Evolutionary conservation across 345 rosid genomes (phyloP).

Genomic region (Dipteronia dyeriana): DNA sequence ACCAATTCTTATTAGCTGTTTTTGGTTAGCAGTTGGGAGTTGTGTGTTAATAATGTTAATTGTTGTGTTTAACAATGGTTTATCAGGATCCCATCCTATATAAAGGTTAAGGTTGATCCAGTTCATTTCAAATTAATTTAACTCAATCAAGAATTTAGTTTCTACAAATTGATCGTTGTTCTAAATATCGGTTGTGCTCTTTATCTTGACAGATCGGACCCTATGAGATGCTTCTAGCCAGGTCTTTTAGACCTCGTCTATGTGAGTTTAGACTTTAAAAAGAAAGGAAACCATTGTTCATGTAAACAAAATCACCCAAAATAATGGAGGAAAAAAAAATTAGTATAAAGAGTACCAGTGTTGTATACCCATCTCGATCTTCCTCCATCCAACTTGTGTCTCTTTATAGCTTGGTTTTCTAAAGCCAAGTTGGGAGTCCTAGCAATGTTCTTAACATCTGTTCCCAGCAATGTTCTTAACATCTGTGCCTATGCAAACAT

Average conservation of each 20-base stretch:
- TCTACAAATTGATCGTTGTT: no score
- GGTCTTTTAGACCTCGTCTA: conserved; percentile 95
- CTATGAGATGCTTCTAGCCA: conserved; percentile 90
- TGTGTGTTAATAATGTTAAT: no score
- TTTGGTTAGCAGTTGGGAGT: no score
- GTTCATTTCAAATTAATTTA: no score
- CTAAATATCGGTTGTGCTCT: conserved; percentile 92
- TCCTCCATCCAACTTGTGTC: conserved; percentile 96
- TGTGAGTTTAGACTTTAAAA: conserved; percentile 57
- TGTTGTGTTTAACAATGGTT: no score
- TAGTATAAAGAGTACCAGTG: neutral
- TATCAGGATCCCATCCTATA: no score
- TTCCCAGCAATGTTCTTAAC: no score
- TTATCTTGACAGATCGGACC: conserved; percentile 67
- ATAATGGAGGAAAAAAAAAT: neutral
- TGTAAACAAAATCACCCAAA: neutral
- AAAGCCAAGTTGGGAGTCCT: conserved; percentile 61
- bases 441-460: no score
- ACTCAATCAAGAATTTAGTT: no score
- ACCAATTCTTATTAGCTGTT: no score
- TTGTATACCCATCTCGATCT: conserved; percentile 82
- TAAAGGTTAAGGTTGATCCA: no score
- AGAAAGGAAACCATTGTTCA: neutral
- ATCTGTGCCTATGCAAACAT: conserved; percentile 38
- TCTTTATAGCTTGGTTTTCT: conserved; percentile 92